These are phyloP conservation scores for Populus tremula DNA, from an alignment of 345 rosid species.

Conservation along the genomic window DNA sequence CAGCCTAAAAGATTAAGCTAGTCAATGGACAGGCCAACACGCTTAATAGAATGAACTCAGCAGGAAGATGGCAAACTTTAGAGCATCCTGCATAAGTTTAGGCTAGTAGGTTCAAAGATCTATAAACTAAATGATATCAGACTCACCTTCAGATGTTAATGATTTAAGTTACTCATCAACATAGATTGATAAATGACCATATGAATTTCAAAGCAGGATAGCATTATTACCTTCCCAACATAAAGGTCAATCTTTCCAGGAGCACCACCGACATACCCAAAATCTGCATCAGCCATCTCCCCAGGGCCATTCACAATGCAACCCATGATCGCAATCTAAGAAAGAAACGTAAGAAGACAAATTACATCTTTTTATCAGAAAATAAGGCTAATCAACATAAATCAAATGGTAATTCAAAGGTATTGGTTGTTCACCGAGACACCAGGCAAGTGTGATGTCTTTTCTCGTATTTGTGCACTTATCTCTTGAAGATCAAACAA, in stretches of 20 bases:
- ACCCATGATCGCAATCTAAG: slow-evolving; percentile 95
- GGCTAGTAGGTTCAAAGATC: not conserved
- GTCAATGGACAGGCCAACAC: too few species aligned
- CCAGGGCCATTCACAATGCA: slow-evolving; percentile 99
- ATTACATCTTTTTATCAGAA: not conserved
- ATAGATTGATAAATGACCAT: not conserved
- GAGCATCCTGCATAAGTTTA: not conserved
- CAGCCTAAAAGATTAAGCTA: too few species aligned
- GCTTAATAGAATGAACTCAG: too few species aligned
- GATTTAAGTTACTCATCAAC: not conserved
- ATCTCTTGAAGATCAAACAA: slow-evolving; percentile 95
- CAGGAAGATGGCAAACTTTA: not conserved
- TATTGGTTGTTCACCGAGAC: slow-evolving; percentile 61
- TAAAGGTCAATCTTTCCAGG: slow-evolving; percentile 97
- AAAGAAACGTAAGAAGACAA: not conserved
- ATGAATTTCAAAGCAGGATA: slow-evolving; percentile 8
- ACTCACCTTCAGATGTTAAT: not conserved
- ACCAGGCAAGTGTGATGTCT: slow-evolving; percentile 94
- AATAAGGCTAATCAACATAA: not conserved
- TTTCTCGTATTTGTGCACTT: slow-evolving; percentile 86
- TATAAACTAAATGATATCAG: not conserved
- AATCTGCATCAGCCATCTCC: slow-evolving; percentile 99
- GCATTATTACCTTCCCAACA: slow-evolving; percentile 76
- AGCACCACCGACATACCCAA: slow-evolving; percentile 94
- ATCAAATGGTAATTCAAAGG: slow-evolving; percentile 6